Evolutionary conservation across 2,329 filamentous ascomycete genomes (phyloP).

Genomic region (Lasiodiplodia citricola): DNA sequence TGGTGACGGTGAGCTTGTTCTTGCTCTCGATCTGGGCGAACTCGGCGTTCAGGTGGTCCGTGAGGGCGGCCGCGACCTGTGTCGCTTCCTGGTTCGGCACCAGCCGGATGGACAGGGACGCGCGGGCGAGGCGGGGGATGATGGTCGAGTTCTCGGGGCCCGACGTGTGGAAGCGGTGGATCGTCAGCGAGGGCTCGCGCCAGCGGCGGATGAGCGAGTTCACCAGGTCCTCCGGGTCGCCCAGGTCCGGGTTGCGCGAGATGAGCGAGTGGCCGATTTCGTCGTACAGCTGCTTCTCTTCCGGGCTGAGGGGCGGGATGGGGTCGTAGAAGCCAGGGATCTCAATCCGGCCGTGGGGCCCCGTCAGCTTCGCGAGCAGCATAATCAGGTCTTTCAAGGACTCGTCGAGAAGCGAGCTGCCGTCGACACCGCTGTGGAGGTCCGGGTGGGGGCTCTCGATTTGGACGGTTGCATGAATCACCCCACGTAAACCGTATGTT

Average conservation of each 20-base stretch:
- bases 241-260: conserved; percentile 69
- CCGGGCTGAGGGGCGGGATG: conserved; percentile 74
- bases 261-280: conserved; percentile 82
- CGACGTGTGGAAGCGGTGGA: conserved; percentile 91
- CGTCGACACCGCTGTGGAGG: conserved; percentile 95
- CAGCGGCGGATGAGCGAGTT: conserved; percentile 88
- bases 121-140: conserved; percentile 87
- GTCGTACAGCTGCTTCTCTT: conserved; percentile 80
- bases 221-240: conserved; percentile 73
- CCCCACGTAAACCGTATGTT: conserved; percentile 91
- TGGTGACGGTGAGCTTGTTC: conserved; percentile 79
- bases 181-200: conserved; percentile 92
- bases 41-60: conserved; percentile 69
- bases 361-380: conserved; percentile 81
- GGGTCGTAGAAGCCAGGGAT: conserved; percentile 90
- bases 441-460: conserved; percentile 87
- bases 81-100: conserved; percentile 92
- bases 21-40: conserved; percentile 78
- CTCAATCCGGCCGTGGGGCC: conserved; percentile 77
- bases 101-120: conserved; percentile 85
- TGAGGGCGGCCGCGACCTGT: conserved; percentile 72
- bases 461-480: conserved; percentile 89
- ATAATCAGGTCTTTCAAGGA: conserved; percentile 89
- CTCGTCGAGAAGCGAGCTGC: conserved; percentile 87
- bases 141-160: conserved; percentile 87